Base-by-base conservation (phyloP, 2,329 filamentous ascomycete species). In the Cladosporium sphaerospermum region DNA sequence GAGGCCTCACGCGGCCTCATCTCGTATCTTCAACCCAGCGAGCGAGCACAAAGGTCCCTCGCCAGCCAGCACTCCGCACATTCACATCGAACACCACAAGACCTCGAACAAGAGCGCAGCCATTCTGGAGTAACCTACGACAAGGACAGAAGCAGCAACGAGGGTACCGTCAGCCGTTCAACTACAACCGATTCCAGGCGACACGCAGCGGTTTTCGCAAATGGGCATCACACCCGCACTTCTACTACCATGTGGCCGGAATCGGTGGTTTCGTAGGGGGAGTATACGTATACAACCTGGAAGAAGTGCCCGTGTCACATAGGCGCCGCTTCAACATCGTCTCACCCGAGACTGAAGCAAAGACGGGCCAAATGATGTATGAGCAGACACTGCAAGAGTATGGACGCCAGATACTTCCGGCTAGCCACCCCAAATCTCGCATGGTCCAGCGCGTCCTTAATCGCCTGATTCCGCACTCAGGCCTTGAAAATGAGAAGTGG, bases 321-420 rank as follows among this genome's bases (percentile, higher is more conserved):
- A 80, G 88, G 8, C 75, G 76, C 61, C 79, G 88, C 34, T 92
- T 92, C 78, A 91, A 90, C 67, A 80, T 82, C 65, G 79, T 83
- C 56, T 74, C 73, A 34, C 73, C 81, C 6, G 73, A 75, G 18
- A 67, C 75, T 5, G 82, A 88, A 50, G 75, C 78, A 45, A 65
- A 71, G 50, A 70, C 80, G 32, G 77, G 75, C n/a, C 66, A 76
- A 53, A 67, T 75, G 53, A 74, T 82, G 63, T 82, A 84, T 61
- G 71, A 77, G 56, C 70, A 77, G 53, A 74, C 88, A 11, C 73
- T 86, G 57, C 72, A 79, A 61, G 67, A 75, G 31, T 77, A 79
- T 49, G 74, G 77, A 1, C 73, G 74, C 0, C 69, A 73, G 9
- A 78, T 91, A 52, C 67, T 89, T 52, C 74, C 80, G 0, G 75